Percentiles rank a stretch among this genome's conserved stretches.
phyloP scores from a whole-genome alignment of 352 stramenopile genomes.

The Globisporangium recalcitrans region DNA sequence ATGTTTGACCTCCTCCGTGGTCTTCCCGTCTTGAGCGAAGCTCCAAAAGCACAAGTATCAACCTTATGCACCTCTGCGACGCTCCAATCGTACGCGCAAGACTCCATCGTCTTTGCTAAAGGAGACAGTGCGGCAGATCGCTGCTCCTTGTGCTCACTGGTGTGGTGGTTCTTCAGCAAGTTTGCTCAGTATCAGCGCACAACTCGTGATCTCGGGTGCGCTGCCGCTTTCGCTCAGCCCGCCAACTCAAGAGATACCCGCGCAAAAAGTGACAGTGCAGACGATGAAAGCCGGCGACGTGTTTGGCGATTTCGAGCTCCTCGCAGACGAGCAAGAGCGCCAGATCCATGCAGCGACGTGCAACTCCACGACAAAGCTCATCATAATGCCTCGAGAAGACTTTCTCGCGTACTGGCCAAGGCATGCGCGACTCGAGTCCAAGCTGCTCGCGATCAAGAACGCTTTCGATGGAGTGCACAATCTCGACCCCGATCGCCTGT shows the following conservation, averaged over 20 bases:
- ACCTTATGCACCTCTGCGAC: constrained; percentile 28
- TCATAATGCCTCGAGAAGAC: constrained; percentile 31
- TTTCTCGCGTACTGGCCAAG: constrained; percentile 33
- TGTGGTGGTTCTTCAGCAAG: constrained; percentile 32
- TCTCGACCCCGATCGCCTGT: constrained; percentile 37
- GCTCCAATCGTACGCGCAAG: constrained; percentile 25
- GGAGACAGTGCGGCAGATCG: constrained; percentile 22
- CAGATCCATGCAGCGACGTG: constrained; percentile 26
- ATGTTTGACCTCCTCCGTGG: constrained; percentile 29
- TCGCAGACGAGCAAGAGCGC: constrained; percentile 21
- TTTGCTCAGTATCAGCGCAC: neutral
- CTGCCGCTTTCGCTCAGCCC: neutral
- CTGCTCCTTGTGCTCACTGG: constrained; percentile 37
- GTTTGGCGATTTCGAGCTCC: constrained; percentile 46
- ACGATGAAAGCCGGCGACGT: constrained; percentile 26
- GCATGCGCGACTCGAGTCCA: constrained; percentile 21
- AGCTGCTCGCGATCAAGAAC: constrained; percentile 27
- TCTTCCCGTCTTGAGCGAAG: constrained; percentile 28
- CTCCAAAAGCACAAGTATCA: constrained; percentile 16
- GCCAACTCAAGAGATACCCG: neutral
- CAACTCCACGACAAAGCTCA: constrained; percentile 24
- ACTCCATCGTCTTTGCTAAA: constrained; percentile 29
- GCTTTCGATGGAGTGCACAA: constrained; percentile 27
- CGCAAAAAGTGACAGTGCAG: constrained; percentile 27
- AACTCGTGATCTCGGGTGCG: neutral